Base-by-base conservation (phyloP, 805 yeast species). In the Metschnikowia lochheadii region DNA sequence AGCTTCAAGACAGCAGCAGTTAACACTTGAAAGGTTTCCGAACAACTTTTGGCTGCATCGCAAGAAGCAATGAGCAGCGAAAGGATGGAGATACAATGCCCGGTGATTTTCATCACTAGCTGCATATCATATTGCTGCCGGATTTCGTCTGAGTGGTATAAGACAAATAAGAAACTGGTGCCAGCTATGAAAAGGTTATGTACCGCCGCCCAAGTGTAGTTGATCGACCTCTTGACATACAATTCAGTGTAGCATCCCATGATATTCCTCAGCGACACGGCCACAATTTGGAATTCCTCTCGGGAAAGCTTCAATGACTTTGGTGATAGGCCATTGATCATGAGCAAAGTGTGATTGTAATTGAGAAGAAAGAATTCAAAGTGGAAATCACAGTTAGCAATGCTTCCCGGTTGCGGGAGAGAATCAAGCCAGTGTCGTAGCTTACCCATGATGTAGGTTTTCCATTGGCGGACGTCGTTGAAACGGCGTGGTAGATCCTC, bases 161-260 rank as follows among this genome's bases (percentile, higher is more conserved):
- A 74, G 0, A 90, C 79, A 63, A 87, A 89, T 40, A 90, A 70
- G 58, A 82, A 89, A 1, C 96, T 85, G 26, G 92, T 85, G 0
- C 96, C 95, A 0, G 96, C 91, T 86, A 87, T 85, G 63, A 89
- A 89, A 48, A 89, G 71, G 63, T 89, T 89, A 64, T 89, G 96
- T 2, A 89, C 91, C 0, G 95, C 94, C 1, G 90, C 91, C 97
- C 97, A 90, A 0, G 96, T 88, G 66, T 87, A 90, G 65, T 89
- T 89, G 52, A 89, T 77, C 43, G 80, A 73, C 58, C 79, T 79
- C 29, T 75, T 75, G n/a, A 71, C 65, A 56, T 78, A 79, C 36
- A 90, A 68, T 46, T 78, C 79, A 45, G 77, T 70, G 63, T 87
- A 90, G 31, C 83, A 77, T 33, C 73, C 69, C 48, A 89, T 84